A percentile compares a stretch with the other conserved stretches of the same genome.
phyloP scores from a whole-genome alignment of 345 rosid species.

The Passiflora organensis region DNA sequence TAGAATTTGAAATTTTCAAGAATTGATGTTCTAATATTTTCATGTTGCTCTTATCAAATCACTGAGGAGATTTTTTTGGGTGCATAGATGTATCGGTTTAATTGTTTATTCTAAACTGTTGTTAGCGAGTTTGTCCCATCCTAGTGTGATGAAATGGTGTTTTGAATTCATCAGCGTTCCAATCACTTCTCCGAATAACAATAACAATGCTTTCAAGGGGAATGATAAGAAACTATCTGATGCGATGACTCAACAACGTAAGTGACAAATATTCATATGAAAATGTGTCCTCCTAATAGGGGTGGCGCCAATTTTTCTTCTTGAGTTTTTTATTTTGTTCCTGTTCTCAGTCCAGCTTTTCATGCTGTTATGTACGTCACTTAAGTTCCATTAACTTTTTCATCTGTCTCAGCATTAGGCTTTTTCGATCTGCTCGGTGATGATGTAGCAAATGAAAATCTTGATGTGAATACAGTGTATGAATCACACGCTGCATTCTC shows the following conservation, averaged over 20 bases:
- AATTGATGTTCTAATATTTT: not conserved
- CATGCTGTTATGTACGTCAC: too few species aligned
- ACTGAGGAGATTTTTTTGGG: too few species aligned
- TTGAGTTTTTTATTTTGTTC: too few species aligned
- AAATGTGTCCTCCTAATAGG: too few species aligned
- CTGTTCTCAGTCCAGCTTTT: too few species aligned
- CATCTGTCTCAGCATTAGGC: slow-evolving; percentile 40
- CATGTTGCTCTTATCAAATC: too few species aligned
- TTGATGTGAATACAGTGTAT: slow-evolving; percentile 31
- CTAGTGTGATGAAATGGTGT: slow-evolving; percentile 11
- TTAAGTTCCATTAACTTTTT: too few species aligned
- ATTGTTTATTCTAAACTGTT: not conserved
- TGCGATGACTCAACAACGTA: slow-evolving; percentile 37
- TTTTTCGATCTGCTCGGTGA: slow-evolving; percentile 73
- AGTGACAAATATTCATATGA: slow-evolving; percentile 16
- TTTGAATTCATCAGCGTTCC: slow-evolving; percentile 24
- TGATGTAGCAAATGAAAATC: slow-evolving; percentile 38
- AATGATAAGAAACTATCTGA: slow-evolving; percentile 19
- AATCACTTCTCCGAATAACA: slow-evolving; percentile 21
- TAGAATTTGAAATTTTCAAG: not conserved
- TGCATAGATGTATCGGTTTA: slow-evolving; percentile 2
- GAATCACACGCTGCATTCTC: slow-evolving; percentile 85
- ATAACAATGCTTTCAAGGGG: slow-evolving; percentile 20
- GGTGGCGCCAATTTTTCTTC: too few species aligned
- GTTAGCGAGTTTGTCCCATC: slow-evolving; percentile 1